These are phyloP conservation scores for Bondarzewia mesenterica DNA, from an alignment of 1,284 basidiomycete genomes.

Conservation along the genomic window DNA sequence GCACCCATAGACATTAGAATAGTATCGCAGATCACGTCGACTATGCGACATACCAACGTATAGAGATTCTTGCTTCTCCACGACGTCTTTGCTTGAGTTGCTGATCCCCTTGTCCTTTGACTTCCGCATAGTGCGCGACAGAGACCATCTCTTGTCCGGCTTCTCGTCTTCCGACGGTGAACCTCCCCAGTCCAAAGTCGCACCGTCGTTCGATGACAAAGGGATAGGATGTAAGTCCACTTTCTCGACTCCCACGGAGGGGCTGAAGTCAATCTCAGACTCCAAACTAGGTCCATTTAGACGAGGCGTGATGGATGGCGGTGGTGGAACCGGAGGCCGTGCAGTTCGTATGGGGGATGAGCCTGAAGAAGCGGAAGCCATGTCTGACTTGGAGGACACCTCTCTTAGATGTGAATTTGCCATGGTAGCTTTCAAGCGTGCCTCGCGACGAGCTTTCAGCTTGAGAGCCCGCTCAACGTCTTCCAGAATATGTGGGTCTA, in stretches of 20 bases:
- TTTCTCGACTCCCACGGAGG: slow-evolving; percentile 40
- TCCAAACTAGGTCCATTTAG: slow-evolving; percentile 19
- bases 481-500: slow-evolving; percentile 66
- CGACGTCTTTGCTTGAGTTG: slow-evolving; percentile 28
- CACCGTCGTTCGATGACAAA: slow-evolving; percentile 54
- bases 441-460: slow-evolving; percentile 62
- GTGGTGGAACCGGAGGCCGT: slow-evolving; percentile 6
- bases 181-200: slow-evolving; percentile 62
- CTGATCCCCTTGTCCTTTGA: slow-evolving; percentile 42
- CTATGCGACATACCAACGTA: slow-evolving; percentile 18
- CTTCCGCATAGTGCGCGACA: slow-evolving; percentile 51
- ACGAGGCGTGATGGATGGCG: slow-evolving; percentile 9
- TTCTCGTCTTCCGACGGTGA: slow-evolving; percentile 44
- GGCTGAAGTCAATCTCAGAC: slow-evolving; percentile 63
- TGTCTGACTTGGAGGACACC: not conserved
- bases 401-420: slow-evolving; percentile 13
- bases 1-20: not conserved
- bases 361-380: slow-evolving; percentile 19
- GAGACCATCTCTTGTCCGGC: slow-evolving; percentile 49
- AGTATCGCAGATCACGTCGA: not conserved
- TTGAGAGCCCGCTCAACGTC: slow-evolving; percentile 67
- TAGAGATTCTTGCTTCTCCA: slow-evolving; percentile 25
- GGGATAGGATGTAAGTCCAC: slow-evolving; percentile 49
- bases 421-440: slow-evolving; percentile 40
- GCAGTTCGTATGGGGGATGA: slow-evolving; percentile 25